These are phyloP conservation scores for Populus hybrid DNA, from an alignment of 441 rosid species.

Conservation along the genomic window DNA sequence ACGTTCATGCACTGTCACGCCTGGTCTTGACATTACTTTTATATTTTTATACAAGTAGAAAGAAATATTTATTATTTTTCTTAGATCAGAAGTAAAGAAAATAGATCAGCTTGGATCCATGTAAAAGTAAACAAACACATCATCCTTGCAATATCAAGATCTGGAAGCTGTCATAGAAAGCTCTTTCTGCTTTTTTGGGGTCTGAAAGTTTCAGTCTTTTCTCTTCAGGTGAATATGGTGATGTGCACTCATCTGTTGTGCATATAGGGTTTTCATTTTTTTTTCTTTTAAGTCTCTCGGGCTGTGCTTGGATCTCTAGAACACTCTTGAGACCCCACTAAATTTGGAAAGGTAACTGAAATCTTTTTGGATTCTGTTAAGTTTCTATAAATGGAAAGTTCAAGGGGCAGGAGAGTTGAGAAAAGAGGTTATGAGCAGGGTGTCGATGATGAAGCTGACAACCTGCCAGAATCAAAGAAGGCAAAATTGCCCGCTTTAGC, in stretches of 20 bases:
- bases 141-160: slow-evolving; percentile 39
- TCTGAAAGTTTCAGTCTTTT: slow-evolving; percentile 16
- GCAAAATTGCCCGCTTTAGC: slow-evolving; percentile 81
- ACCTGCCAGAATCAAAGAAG: slow-evolving; percentile 59
- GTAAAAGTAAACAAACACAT: slow-evolving; percentile 25
- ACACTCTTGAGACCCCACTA: background rate
- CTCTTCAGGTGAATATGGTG: background rate
- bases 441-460: slow-evolving; percentile 47
- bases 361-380: background rate
- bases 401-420: slow-evolving; percentile 44
- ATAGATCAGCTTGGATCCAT: slow-evolving; percentile 46
- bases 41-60: background rate
- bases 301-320: background rate
- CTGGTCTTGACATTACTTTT: background rate
- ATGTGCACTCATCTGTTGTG: background rate
- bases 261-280: slow-evolving; percentile 19
- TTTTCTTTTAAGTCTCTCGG: slow-evolving; percentile 39
- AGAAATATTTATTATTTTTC: slow-evolving; percentile 8
- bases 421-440: slow-evolving; percentile 59
- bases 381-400: slow-evolving; percentile 61
- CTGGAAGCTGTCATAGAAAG: slow-evolving; percentile 28
- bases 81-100: slow-evolving; percentile 18
- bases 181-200: slow-evolving; percentile 16
- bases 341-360: slow-evolving; percentile 1
- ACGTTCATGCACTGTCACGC: slow-evolving; percentile 26